phyloP scores from a whole-genome alignment of 176 grass and related monocot genomes.

The Areca catechu region DNA sequence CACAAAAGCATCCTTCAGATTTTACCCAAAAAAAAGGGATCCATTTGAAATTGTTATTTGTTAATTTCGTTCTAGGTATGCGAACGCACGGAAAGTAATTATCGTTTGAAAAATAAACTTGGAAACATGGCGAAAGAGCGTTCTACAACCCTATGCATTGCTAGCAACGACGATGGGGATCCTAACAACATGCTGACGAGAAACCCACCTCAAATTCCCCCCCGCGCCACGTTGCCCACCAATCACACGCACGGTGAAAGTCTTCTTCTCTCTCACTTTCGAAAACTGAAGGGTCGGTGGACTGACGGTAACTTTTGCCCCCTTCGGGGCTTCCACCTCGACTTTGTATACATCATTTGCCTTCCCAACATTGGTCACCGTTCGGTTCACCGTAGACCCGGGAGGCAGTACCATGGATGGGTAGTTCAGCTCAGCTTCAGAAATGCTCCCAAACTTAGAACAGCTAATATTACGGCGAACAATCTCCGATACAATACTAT shows the following conservation, averaged over 20 bases:
- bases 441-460: slow-evolving; percentile 15
- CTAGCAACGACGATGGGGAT: slow-evolving; percentile 12
- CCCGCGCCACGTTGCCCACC: not conserved
- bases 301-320: slow-evolving; percentile 4
- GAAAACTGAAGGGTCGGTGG: slow-evolving; percentile 12
- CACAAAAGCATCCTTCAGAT: too few species aligned
- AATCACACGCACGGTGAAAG: slow-evolving; percentile 11
- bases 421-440: slow-evolving; percentile 24
- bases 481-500: too few species aligned
- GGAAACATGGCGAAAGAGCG: too few species aligned
- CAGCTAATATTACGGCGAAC: slow-evolving; percentile 32
- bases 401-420: slow-evolving; percentile 8
- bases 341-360: slow-evolving; percentile 1
- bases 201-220: slow-evolving; percentile 22
- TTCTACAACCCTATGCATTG: slow-evolving; percentile 10
- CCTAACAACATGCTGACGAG: slow-evolving; percentile 14
- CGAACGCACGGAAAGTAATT: too few species aligned
- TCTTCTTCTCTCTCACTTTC: slow-evolving; percentile 20
- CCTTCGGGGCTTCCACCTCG: slow-evolving; percentile 8
- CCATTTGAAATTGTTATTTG: too few species aligned
- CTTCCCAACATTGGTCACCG: slow-evolving; percentile 26
- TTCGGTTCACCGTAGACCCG: slow-evolving; percentile 6
- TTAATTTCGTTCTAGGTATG: too few species aligned
- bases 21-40: too few species aligned
- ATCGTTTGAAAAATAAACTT: too few species aligned